Evolutionary conservation across 495 filamentous ascomycete species (phyloP).

Genomic region (Penicillium dipodomyicola): DNA sequence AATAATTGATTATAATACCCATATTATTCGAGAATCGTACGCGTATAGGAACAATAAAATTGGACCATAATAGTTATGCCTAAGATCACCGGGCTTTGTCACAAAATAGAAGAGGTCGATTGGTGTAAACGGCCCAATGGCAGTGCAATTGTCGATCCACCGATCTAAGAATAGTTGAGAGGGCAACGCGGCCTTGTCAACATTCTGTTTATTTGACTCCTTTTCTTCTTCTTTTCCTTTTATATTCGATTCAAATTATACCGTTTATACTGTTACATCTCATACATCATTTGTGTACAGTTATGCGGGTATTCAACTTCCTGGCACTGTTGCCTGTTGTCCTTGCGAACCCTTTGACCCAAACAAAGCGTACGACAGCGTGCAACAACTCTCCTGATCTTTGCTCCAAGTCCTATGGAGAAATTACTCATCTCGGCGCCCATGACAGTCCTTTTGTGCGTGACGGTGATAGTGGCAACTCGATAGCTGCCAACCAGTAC

Average conservation of each 20-base stretch:
- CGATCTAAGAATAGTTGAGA: slow-evolving; percentile 40
- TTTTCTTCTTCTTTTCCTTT: slow-evolving; percentile 1
- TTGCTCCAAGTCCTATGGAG: slow-evolving; percentile 57
- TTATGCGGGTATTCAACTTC: slow-evolving; percentile 33
- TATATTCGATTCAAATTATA: slow-evolving; percentile 4
- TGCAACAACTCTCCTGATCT: slow-evolving; percentile 65
- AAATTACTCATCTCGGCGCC: slow-evolving; percentile 63
- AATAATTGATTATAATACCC: slow-evolving; percentile 13
- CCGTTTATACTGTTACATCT: slow-evolving; percentile 8
- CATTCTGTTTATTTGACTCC: slow-evolving; percentile 8
- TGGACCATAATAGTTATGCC: background rate
- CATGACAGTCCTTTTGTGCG: slow-evolving; percentile 62
- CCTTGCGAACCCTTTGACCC: slow-evolving; percentile 28
- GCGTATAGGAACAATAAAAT: slow-evolving; percentile 1
- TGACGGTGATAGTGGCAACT: slow-evolving; percentile 50
- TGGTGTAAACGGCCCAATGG: slow-evolving; percentile 5
- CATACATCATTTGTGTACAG: slow-evolving; percentile 6
- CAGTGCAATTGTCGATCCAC: slow-evolving; percentile 16
- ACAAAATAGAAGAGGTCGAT: background rate
- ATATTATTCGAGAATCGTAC: background rate
- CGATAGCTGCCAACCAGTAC: slow-evolving; percentile 63
- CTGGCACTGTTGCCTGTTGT: slow-evolving; percentile 34
- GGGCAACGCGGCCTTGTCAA: slow-evolving; percentile 35
- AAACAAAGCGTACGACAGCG: slow-evolving; percentile 34
- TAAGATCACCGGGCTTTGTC: background rate